Percentiles rank a stretch among this genome's conserved stretches.
phyloP scores from a whole-genome alignment of 768 basidiomycete species.

The Filobasidium floriforme region DNA sequence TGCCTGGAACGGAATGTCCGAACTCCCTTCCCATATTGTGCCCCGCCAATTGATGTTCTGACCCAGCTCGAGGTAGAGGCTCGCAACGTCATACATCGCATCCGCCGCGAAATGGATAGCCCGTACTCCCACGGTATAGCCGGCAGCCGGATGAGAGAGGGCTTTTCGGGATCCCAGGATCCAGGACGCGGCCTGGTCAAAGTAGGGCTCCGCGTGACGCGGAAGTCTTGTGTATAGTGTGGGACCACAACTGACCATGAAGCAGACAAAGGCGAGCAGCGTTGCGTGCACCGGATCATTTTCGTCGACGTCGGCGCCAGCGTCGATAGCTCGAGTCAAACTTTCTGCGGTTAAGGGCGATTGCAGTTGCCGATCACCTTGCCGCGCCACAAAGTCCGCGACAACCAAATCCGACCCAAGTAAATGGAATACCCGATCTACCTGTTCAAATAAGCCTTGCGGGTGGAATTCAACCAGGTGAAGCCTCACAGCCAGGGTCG shows the following conservation, averaged over 20 bases:
- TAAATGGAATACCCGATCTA: background rate
- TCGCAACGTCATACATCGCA: background rate
- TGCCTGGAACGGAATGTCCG: background rate
- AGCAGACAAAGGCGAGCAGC: background rate
- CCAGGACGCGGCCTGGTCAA: background rate
- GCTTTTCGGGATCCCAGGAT: background rate
- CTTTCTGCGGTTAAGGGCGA: background rate
- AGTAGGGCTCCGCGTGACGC: background rate
- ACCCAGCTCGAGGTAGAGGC: no score
- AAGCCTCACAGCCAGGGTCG: background rate
- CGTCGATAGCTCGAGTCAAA: background rate
- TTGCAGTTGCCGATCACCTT: background rate
- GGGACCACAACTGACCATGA: conserved; percentile 1
- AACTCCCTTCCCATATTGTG: background rate
- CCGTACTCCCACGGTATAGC: background rate
- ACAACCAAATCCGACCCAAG: background rate
- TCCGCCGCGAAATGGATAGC: background rate
- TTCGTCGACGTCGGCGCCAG: background rate
- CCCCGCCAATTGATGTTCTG: background rate
- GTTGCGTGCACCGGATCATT: background rate
- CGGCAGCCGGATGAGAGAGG: background rate
- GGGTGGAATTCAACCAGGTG: background rate
- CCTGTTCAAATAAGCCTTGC: background rate
- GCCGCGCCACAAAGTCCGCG: background rate
- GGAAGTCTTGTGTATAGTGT: conserved; percentile 6